Evolutionary conservation across 225 moss, liverwort and hornwort species (phyloP).

Genomic region (Climacium dendroides): DNA sequence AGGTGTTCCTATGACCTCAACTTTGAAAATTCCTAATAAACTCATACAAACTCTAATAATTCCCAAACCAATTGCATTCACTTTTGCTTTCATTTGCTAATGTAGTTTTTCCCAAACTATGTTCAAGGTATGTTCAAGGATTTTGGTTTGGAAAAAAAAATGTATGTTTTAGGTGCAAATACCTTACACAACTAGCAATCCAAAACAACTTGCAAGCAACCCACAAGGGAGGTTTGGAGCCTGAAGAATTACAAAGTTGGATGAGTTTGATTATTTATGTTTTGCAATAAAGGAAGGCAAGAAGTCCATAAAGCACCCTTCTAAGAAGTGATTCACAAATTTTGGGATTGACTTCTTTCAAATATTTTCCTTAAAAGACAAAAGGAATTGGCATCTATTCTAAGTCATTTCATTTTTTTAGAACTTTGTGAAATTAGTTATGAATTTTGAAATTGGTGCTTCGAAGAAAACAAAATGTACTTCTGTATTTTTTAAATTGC

Average conservation of each 20-base stretch:
- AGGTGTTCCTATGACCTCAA: background rate
- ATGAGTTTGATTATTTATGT: background rate
- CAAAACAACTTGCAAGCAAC: background rate
- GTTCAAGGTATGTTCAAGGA: background rate
- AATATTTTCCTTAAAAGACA: background rate
- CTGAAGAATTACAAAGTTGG: background rate
- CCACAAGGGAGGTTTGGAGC: fast-evolving
- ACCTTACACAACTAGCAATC: fast-evolving
- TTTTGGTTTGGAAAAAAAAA: background rate
- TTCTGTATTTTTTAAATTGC: background rate
- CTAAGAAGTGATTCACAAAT: background rate
- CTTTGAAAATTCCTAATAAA: background rate
- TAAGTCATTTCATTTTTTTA: background rate
- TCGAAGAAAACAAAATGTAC: background rate
- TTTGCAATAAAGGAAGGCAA: background rate
- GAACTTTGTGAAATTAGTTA: background rate
- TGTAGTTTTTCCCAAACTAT: fast-evolving
- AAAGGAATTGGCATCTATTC: background rate
- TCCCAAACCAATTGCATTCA: background rate
- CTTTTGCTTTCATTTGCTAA: too few species aligned
- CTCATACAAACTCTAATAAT: background rate
- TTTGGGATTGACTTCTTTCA: background rate
- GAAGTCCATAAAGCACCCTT: background rate
- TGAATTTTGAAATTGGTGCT: background rate
- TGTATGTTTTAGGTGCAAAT: fast-evolving